Evolutionary conservation across 495 filamentous ascomycete species (phyloP), one percentile per base, ranked within the genome.

Genomic region (Penicillium malachiteum): DNA sequence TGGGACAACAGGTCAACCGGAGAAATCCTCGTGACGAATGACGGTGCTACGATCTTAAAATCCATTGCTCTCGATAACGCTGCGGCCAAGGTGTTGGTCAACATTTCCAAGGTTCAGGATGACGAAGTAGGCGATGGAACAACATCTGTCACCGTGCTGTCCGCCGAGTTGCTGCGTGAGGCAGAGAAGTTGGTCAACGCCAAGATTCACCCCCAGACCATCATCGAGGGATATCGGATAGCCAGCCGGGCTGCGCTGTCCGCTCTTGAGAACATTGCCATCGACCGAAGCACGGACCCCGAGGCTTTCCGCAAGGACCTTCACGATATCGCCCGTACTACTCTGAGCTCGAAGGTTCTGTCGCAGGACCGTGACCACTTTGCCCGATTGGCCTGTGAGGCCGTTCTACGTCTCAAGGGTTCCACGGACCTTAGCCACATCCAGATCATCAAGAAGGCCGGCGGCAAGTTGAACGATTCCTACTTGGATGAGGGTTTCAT

Each of bases 41-140:
- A 98, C 76, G 94, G 94, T 62, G 94, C 94, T 51, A 98, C 94
- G 1, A 98, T 98, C 60, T 82, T 98, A 55, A 98, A 98, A 72
- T 87, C 93, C 12, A 98, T 98, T 74, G 95, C 94, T n/a, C 85
- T 98, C 63, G 94, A 98, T 70, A 98, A 98, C 71, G 94, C 94
- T 17, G 94, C 94, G 0, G 94, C 94, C 18, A 98, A 98, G 76
- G 76, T 79, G 45, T 83, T 98, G 43, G 94, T 98, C 60, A 98
- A 98, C 71, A 97, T 98, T 67, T 97, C 94, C 48, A 98, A 98
- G 77, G 94, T 98, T 3, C 94, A 98, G 70, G 94, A 98, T 67
- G 94, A 98, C 69, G 95, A 97, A 67, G 94, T 97, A 18, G 94
- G 94, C 61, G 94, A 98, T 65, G 94, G 94, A 9, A 98, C 94